Conservation (phyloP, 2,329 filamentous ascomycete species). For the Diaporthe humulicola region DNA sequence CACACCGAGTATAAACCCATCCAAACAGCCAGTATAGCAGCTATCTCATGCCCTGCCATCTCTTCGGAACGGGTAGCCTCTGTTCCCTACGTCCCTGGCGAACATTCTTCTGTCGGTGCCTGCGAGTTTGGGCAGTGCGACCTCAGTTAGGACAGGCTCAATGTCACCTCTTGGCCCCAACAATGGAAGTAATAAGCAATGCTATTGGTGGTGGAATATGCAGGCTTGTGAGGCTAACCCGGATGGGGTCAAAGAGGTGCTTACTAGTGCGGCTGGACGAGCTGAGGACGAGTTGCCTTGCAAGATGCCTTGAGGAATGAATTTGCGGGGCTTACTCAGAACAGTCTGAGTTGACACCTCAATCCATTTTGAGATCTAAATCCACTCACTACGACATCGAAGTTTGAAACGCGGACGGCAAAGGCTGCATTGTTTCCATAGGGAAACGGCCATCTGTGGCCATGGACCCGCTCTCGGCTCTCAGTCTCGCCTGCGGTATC, state of each 20-base stretch:
- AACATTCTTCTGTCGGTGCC: too few species aligned
- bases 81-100: too few species aligned
- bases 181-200: background rate
- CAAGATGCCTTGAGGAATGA: background rate
- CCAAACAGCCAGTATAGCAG: too few species aligned
- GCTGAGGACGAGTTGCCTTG: too few species aligned
- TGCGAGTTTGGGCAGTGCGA: too few species aligned
- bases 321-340: background rate
- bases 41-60: too few species aligned
- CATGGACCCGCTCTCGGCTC: slow-evolving; percentile 10
- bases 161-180: background rate
- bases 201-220: background rate
- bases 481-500: slow-evolving; percentile 13
- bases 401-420: background rate
- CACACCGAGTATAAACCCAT: too few species aligned
- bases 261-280: background rate
- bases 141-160: too few species aligned
- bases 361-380: background rate
- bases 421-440: background rate
- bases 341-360: background rate
- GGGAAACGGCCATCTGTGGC: background rate
- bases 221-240: background rate
- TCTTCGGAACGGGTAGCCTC: too few species aligned
- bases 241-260: background rate
- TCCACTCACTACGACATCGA: background rate